phyloP scores from a whole-genome alignment of 2,329 filamentous ascomycete genomes.

The Trichoderma sp. region DNA sequence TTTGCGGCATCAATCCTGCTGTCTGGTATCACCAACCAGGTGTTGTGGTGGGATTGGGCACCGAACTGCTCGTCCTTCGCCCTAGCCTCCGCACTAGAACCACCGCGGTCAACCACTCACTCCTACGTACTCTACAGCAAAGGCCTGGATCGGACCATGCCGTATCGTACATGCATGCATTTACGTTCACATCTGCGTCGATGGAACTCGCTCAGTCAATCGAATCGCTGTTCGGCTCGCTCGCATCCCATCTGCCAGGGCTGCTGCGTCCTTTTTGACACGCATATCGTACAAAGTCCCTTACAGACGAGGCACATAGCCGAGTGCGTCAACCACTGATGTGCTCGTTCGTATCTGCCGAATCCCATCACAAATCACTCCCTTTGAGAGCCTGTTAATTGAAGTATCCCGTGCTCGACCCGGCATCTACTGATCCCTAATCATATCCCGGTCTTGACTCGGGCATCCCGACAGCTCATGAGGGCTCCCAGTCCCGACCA shows the following conservation, averaged over 20 bases:
- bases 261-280: conserved; percentile 1
- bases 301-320: background rate
- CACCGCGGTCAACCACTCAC: too few relatives aligned
- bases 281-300: background rate
- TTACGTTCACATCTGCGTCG: too few relatives aligned
- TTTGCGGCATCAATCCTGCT: too few relatives aligned
- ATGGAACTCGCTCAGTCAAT: conserved; percentile 16
- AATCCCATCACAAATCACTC: conserved; percentile 6
- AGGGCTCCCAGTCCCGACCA: background rate
- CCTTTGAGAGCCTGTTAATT: conserved; percentile 1
- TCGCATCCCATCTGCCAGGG: conserved; percentile 14
- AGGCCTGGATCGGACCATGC: conserved; percentile 21
- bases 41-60: conserved; percentile 24
- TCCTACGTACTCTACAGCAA: background rate
- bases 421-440: conserved; percentile 4
- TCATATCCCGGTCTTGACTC: background rate
- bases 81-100: too few relatives aligned
- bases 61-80: conserved; percentile 7
- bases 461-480: conserved; percentile 9
- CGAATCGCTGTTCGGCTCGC: conserved; percentile 10
- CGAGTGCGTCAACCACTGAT: background rate
- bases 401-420: background rate
- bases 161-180: conserved; percentile 15
- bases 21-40: background rate
- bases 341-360: background rate